A percentile compares a stretch with the other conserved stretches of the same genome.
These are phyloP conservation scores for Talaromyces stipitatus DNA, from an alignment of 495 filamentous ascomycete species.

Conservation along the genomic window DNA sequence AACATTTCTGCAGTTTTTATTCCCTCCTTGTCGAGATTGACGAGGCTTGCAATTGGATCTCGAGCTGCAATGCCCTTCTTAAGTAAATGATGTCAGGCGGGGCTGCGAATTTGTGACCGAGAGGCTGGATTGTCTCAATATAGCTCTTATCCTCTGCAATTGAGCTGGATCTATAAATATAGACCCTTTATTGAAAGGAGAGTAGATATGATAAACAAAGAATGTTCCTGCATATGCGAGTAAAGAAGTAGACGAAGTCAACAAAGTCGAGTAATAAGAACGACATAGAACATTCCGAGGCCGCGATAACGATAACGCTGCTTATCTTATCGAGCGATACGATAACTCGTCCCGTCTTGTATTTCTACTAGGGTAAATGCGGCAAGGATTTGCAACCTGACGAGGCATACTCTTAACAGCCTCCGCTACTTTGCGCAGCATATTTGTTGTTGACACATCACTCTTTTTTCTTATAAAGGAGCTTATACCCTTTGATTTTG, in stretches of 20 bases:
- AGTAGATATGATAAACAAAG: too few species aligned
- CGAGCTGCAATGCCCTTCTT: too few species aligned
- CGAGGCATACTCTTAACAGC: background rate
- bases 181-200: background rate
- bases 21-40: background rate
- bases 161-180: background rate
- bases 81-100: background rate
- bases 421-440: background rate
- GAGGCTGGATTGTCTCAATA: background rate
- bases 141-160: background rate
- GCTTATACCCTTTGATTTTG: background rate
- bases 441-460: background rate
- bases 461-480: background rate
- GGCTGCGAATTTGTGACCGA: background rate
- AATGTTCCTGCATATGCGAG: too few species aligned
- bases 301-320: background rate
- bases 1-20: slow-evolving; percentile 33
- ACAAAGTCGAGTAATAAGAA: too few species aligned
- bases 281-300: background rate
- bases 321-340: too few species aligned
- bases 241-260: too few species aligned
- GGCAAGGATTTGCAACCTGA: too few species aligned
- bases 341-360: too few species aligned
- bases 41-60: background rate
- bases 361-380: too few species aligned